Evolutionary conservation across 1,284 basidiomycete genomes (phyloP).

Genomic region (Ganoderma resinaceum): DNA sequence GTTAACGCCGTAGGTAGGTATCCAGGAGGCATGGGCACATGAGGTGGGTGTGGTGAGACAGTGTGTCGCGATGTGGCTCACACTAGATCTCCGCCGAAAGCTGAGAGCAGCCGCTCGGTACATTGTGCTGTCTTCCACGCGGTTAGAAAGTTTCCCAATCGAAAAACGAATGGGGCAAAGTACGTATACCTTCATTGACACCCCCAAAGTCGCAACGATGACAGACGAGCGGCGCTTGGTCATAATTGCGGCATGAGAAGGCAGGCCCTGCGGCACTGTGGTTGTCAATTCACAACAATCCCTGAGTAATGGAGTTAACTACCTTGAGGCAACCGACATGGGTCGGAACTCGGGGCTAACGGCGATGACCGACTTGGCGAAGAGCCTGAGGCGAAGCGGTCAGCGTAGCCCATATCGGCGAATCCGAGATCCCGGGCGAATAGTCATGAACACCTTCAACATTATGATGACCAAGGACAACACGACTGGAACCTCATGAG

Average conservation of each 20-base stretch:
- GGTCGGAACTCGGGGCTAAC: not conserved
- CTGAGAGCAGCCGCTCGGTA: not conserved
- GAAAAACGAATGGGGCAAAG: not conserved
- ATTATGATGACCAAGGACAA: not conserved
- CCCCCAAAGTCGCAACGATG: not conserved
- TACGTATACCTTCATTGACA: not conserved
- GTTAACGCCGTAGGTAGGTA: not conserved
- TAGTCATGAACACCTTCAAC: not conserved
- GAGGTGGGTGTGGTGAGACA: not conserved
- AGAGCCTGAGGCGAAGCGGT: not conserved
- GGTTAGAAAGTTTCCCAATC: not conserved
- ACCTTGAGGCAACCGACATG: not conserved
- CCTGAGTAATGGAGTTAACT: not conserved
- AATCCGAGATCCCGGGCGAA: not conserved
- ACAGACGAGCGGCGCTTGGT: not conserved
- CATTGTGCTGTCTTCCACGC: not conserved
- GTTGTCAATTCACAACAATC: not conserved
- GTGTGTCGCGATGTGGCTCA: not conserved
- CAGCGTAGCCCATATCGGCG: not conserved
- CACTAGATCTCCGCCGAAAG: not conserved
- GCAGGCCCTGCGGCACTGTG: not conserved
- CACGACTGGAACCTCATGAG: not conserved
- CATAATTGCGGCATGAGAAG: not conserved
- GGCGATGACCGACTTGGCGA: not conserved
- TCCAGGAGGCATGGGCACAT: not conserved